Base-by-base conservation (phyloP, 23 red algal genomes). In the Gracilaria domingensis region DNA sequence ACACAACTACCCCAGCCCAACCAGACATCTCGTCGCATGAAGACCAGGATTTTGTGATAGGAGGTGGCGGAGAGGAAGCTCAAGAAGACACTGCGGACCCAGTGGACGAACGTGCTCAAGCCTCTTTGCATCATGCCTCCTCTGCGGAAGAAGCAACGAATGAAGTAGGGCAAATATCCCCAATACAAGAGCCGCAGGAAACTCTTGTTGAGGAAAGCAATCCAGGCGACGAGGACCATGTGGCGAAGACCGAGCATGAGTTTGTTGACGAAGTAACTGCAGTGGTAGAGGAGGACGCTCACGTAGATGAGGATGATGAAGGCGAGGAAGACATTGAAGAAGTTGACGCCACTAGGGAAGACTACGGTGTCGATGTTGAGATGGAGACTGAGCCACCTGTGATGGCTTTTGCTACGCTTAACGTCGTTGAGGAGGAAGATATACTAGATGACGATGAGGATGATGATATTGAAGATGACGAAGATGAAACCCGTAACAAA, bases 341-440 rank as follows among this genome's bases (percentile, higher is more conserved):
- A 77, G 42, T 77, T 77, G 72, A 77, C 38, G 72, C 72, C 17
- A 77, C 72, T 20, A 48, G 42, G 42, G 72, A 49, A 5, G 72
- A 77, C n/a, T 77, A 77, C 20, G 72, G 72, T 16, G 72, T n/a
- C 0, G 72, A 77, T 32, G 72, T 28, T 11, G 72, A 50, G 2
- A 4, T 77, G 9, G 72, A 77, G 26, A 28, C 72, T 30, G 72
- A 77, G 16, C 39, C 72, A 77, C 72, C 72, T 48, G 72, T 77
- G 12, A 25, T 77, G 42, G 42, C 72, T 77, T 77, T 77, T 50
- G 40, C 72, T 77, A 50, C 72, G 17, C 72, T 77, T 42, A 77
- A 77, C 20, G 72, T 77, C 42, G 21, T 77, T 25, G 39, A 77
- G 50, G 72, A 50, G 72, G 72, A 77, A 8, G 72, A 50, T 50